phyloP scores from a whole-genome alignment of 306 rosid species.

The Lotus japonicus region DNA sequence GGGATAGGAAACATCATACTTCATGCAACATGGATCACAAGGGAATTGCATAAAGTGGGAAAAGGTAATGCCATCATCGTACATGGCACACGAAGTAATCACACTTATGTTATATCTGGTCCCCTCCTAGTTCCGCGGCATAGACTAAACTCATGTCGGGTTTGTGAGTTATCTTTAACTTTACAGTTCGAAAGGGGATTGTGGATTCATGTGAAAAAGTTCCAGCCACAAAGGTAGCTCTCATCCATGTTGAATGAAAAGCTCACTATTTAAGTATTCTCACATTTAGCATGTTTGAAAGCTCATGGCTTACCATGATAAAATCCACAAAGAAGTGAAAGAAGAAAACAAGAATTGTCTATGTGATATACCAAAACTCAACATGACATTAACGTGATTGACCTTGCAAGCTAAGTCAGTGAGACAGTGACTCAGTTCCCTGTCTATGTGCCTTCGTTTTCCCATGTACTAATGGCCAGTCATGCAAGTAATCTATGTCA shows the following conservation, averaged over 20 bases:
- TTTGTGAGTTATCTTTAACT: constrained; percentile 14
- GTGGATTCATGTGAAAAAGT: constrained; percentile 28
- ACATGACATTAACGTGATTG: not conserved
- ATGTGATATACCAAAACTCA: not conserved
- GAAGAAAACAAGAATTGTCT: not conserved
- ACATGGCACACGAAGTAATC: constrained; percentile 3
- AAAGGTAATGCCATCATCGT: constrained; percentile 8
- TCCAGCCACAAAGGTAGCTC: not conserved
- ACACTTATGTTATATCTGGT: not conserved
- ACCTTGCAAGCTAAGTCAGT: constrained; percentile 25
- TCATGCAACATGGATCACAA: not conserved
- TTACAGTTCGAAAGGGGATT: constrained; percentile 25
- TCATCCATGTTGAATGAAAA: not conserved
- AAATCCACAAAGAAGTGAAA: too few relatives aligned
- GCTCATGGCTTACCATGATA: not conserved
- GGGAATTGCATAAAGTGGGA: not conserved
- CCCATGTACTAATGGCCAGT: not conserved
- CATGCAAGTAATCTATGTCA: not conserved
- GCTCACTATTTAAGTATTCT: not conserved
- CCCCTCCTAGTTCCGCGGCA: not conserved
- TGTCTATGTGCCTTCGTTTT: not conserved
- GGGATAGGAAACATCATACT: not conserved
- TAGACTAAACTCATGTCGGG: too few relatives aligned
- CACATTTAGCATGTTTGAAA: not conserved
- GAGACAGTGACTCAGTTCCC: constrained; percentile 25